Conservation (phyloP, 192 early-diverging fungal genomes). For the Ambispora gerdemannii region DNA sequence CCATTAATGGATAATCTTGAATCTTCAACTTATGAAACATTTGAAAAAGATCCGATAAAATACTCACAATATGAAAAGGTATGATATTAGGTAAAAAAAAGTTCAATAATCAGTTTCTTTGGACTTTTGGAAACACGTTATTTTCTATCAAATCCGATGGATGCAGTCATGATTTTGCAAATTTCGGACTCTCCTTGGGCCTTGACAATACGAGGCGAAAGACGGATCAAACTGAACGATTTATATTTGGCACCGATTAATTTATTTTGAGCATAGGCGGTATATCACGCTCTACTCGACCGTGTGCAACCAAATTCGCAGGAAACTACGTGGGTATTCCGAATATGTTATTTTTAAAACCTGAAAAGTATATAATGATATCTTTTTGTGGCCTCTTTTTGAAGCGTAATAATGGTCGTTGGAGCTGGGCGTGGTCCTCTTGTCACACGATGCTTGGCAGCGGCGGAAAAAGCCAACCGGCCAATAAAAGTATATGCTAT, state of each 20-base stretch:
- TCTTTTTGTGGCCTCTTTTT: slow-evolving; percentile 1
- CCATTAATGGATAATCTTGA: slow-evolving; percentile 96
- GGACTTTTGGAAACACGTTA: no score
- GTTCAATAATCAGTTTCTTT: no score
- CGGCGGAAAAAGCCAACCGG: slow-evolving; percentile 58
- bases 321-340: slow-evolving; percentile 21
- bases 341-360: slow-evolving; percentile 3
- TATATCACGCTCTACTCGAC: slow-evolving; percentile 57
- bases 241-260: no score
- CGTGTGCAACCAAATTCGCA: slow-evolving; percentile 37
- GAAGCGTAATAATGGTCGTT: slow-evolving; percentile 82
- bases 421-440: slow-evolving; percentile 96
- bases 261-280: no score
- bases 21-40: slow-evolving; percentile 90
- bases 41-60: slow-evolving; percentile 94
- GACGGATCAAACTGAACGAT: no score
- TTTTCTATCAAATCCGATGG: no score
- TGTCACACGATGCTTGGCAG: slow-evolving; percentile 81
- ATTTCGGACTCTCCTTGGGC: no score
- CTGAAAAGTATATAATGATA: not conserved
- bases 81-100: slow-evolving; percentile 33
- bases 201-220: no score
- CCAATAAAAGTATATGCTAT: slow-evolving; percentile 77
- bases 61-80: slow-evolving; percentile 87
- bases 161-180: no score